These are phyloP conservation scores for Balamuthia mandrillaris DNA, from an alignment of 208 protist genomes.

Conservation along the genomic window DNA sequence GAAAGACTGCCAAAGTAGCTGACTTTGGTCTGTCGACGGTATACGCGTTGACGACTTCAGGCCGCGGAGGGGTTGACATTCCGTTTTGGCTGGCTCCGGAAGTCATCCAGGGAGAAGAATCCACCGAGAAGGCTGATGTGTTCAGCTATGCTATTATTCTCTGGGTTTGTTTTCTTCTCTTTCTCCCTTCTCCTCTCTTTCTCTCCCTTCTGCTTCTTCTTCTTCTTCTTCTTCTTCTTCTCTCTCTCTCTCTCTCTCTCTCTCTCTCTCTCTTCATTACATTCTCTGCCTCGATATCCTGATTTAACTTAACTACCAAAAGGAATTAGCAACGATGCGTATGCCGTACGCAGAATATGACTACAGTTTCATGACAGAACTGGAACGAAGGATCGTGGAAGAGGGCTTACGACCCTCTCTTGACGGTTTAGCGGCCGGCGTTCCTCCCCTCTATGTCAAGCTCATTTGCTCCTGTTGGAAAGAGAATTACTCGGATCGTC, in stretches of 20 bases:
- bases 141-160: not conserved
- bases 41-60: not conserved
- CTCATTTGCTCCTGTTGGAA: not conserved
- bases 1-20: not conserved
- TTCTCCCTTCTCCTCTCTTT: no score
- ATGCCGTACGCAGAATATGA: not conserved
- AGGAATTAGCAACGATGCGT: not conserved
- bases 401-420: no score
- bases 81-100: slow-evolving; percentile 22
- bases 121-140: slow-evolving; percentile 12
- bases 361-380: not conserved
- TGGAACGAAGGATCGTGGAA: no score
- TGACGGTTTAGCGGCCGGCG: no score
- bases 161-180: not conserved
- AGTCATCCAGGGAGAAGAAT: not conserved
- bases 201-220: no score
- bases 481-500: not conserved
- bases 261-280: no score
- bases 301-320: no score
- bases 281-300: not conserved
- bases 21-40: slow-evolving; percentile 1
- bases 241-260: no score
- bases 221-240: no score
- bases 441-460: not conserved
- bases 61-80: not conserved